Evolutionary conservation across 1,284 basidiomycete genomes (phyloP).

Genomic region (Volvariella surrecta): DNA sequence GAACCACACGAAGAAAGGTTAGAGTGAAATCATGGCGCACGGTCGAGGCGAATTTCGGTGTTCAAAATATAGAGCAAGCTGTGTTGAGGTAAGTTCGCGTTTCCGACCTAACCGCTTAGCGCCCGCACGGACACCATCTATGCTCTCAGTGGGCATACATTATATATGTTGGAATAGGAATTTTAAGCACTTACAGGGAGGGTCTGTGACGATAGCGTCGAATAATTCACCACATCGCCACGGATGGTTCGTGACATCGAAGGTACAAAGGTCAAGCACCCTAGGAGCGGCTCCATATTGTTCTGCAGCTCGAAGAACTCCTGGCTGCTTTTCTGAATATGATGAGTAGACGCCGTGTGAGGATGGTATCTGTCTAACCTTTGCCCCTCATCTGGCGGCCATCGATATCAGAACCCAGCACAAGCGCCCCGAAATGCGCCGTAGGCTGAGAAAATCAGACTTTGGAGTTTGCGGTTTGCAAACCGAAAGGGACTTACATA

Average conservation of each 20-base stretch:
- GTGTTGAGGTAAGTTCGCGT: conserved; percentile 31
- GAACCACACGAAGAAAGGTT: neutral
- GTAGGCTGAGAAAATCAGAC: conserved; percentile 46
- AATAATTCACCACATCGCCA: conserved; percentile 86
- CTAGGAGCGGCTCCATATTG: conserved; percentile 78
- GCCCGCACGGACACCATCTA: conserved; percentile 93
- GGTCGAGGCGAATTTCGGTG: conserved; percentile 28
- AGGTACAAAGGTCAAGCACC: conserved; percentile 82
- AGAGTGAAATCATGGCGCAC: conserved; percentile 22
- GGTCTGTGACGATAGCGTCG: conserved; percentile 93
- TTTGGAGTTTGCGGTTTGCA: conserved; percentile 2
- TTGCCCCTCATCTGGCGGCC: conserved; percentile 96
- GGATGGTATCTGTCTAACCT: conserved; percentile 36
- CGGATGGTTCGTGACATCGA: conserved; percentile 86
- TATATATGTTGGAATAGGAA: neutral
- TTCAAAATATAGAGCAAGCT: conserved; percentile 22
- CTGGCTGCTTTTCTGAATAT: conserved; percentile 31
- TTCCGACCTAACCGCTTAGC: conserved; percentile 89
- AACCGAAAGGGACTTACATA: conserved; percentile 47
- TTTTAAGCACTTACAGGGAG: conserved; percentile 62
- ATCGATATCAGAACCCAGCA: conserved; percentile 95
- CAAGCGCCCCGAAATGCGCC: conserved; percentile 82
- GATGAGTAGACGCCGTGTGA: too few relatives aligned
- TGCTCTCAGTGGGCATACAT: neutral
- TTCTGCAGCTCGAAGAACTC: conserved; percentile 72